Percentiles rank a stretch among this genome's conserved stretches.
Conservation (phyloP, 2,329 filamentous ascomycete genomes). For the Thermoascus crustaceus region DNA sequence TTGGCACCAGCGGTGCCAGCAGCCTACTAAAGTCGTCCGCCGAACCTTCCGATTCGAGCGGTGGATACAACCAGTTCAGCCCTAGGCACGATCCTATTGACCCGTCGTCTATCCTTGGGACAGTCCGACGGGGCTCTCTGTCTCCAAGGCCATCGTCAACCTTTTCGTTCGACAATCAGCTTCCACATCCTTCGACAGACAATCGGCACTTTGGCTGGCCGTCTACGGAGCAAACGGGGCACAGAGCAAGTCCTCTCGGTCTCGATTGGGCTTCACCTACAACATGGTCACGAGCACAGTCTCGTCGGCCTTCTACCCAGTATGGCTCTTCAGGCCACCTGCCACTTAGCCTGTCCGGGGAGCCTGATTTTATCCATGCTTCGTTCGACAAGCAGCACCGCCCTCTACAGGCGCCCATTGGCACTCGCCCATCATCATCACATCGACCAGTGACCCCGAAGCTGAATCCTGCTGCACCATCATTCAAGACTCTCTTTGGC, state of each 20-base stretch:
- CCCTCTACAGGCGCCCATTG: constrained; percentile 61
- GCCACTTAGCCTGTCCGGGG: constrained; percentile 46
- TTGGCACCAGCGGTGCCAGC: constrained; percentile 26
- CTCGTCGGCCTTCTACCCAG: constrained; percentile 72
- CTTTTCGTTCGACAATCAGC: constrained; percentile 46
- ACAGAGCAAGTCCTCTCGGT: constrained; percentile 45
- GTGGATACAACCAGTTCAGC: constrained; percentile 41
- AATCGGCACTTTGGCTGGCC: constrained; percentile 67
- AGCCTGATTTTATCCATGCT: constrained; percentile 41
- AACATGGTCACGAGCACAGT: constrained; percentile 68
- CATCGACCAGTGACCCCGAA: constrained; percentile 50
- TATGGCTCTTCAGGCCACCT: constrained; percentile 62
- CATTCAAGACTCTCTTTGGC: constrained; percentile 69
- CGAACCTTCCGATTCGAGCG: constrained; percentile 26
- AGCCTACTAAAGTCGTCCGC: constrained; percentile 21
- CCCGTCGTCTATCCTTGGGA: constrained; percentile 35
- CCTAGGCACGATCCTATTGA: constrained; percentile 40
- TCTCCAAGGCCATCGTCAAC: constrained; percentile 45
- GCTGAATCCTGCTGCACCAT: constrained; percentile 82
- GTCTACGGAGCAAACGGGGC: constrained; percentile 44
- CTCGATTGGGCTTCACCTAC: constrained; percentile 46
- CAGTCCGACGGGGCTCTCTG: constrained; percentile 34
- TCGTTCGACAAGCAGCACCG: constrained; percentile 41
- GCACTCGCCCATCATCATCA: constrained; percentile 60
- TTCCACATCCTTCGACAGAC: constrained; percentile 71